These are phyloP conservation scores for Calonectria henricotiae DNA, from an alignment of 2,329 filamentous ascomycete genomes.

Conservation along the genomic window DNA sequence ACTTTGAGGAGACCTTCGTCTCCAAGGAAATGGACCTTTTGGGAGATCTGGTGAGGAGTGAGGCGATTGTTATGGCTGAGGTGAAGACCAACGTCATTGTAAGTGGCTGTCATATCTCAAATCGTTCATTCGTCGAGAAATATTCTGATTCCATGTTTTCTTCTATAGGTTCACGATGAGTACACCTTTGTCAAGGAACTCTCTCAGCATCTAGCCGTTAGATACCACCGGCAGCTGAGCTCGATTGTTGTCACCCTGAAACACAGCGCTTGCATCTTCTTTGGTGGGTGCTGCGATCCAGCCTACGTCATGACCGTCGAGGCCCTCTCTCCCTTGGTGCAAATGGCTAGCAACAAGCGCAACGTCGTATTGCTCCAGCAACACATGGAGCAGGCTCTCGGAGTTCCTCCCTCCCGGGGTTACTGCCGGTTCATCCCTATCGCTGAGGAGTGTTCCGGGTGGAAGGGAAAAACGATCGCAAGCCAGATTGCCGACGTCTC, in stretches of 20 bases:
- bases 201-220: conserved; percentile 79
- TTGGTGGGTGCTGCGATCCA: conserved; percentile 83
- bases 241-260: conserved; percentile 84
- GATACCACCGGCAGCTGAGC: conserved; percentile 82
- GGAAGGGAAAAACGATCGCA: conserved; percentile 79
- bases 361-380: conserved; percentile 84
- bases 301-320: conserved; percentile 85
- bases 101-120: conserved; percentile 22
- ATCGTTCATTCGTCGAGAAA: not conserved
- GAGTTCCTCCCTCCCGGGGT: conserved; percentile 78
- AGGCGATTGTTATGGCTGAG: conserved; percentile 74
- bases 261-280: conserved; percentile 82
- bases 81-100: conserved; percentile 57
- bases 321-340: conserved; percentile 78
- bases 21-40: conserved; percentile 49
- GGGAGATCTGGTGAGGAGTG: conserved; percentile 66
- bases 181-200: conserved; percentile 83
- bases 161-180: conserved; percentile 79
- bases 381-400: conserved; percentile 81
- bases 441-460: conserved; percentile 80
- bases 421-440: conserved; percentile 81
- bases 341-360: conserved; percentile 83
- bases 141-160: not conserved
- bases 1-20: conserved; percentile 66
- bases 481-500: conserved; percentile 69